Evolutionary conservation across 768 basidiomycete species (phyloP).

Genomic region (Nidularia pulvinata): DNA sequence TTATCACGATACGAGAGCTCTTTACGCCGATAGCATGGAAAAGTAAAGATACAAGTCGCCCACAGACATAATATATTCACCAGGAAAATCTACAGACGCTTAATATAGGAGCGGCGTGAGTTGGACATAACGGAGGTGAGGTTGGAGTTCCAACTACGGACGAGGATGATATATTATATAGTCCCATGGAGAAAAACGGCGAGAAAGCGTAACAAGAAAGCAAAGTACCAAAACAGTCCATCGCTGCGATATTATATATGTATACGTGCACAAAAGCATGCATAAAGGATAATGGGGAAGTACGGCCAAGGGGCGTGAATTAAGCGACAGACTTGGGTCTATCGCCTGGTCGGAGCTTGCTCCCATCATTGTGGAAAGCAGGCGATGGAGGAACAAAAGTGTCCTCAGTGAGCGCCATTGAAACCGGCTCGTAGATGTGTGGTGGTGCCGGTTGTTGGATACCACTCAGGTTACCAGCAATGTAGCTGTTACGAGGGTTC

Average conservation of each 20-base stretch:
- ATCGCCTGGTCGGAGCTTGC: slow-evolving; percentile 24
- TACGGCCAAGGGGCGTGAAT: neutral
- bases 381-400: slow-evolving; percentile 62
- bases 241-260: neutral
- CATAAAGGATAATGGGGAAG: neutral
- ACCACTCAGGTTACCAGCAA: slow-evolving; percentile 20
- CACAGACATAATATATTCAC: too few relatives aligned
- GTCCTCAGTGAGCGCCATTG: slow-evolving; percentile 61
- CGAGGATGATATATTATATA: too few relatives aligned
- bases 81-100: too few relatives aligned
- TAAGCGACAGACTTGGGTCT: slow-evolving; percentile 45
- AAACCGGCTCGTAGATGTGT: slow-evolving; percentile 74
- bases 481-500: slow-evolving; percentile 41
- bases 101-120: too few relatives aligned
- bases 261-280: neutral
- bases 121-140: too few relatives aligned
- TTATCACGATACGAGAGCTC: too few relatives aligned
- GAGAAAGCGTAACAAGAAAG: neutral
- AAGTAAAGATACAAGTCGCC: too few relatives aligned
- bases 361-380: slow-evolving; percentile 46
- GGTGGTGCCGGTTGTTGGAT: slow-evolving; percentile 9
- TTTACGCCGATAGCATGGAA: too few relatives aligned
- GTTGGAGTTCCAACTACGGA: too few relatives aligned
- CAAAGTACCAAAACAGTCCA: neutral
- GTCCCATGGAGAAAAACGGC: neutral